Conservation (phyloP, 768 basidiomycete genomes). For the Xerocomellus dryophilus region DNA sequence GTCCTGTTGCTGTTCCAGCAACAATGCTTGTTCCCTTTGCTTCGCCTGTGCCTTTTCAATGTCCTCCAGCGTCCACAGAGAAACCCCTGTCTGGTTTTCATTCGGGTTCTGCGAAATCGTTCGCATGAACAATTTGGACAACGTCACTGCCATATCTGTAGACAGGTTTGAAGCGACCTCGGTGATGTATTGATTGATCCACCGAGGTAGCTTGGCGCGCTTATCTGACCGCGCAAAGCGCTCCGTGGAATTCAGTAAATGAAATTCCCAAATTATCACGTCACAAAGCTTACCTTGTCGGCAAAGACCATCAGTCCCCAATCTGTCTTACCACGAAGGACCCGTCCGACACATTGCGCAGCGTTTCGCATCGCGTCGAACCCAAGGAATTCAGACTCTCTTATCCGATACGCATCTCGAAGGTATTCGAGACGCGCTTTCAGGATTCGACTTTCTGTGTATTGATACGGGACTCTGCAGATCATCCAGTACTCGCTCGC, state of each 20-base stretch:
- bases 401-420: constrained; percentile 96
- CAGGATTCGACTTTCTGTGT: constrained; percentile 95
- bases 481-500: constrained; percentile 1
- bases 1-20: constrained; percentile 37
- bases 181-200: constrained; percentile 99
- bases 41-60: constrained; percentile 82
- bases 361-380: constrained; percentile 99
- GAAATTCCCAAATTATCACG: neutral
- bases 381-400: constrained; percentile 97
- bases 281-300: constrained; percentile 70
- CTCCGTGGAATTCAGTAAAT: constrained; percentile 38
- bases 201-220: constrained; percentile 91
- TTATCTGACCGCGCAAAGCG: constrained; percentile 91
- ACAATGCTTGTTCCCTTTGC: constrained; percentile 62
- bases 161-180: constrained; percentile 96
- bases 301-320: constrained; percentile 99
- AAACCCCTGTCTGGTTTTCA: constrained; percentile 92
- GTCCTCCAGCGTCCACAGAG: constrained; percentile 93
- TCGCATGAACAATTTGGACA: constrained; percentile 95
- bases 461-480: constrained; percentile 88
- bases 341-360: constrained; percentile 97
- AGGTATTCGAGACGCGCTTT: constrained; percentile 97
- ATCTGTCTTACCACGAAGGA: constrained; percentile 96
- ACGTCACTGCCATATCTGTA: constrained; percentile 93
- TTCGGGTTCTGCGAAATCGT: constrained; percentile 98